phyloP scores from a whole-genome alignment of 208 protist genomes.

The Kentomonas sorsogonicus region DNA sequence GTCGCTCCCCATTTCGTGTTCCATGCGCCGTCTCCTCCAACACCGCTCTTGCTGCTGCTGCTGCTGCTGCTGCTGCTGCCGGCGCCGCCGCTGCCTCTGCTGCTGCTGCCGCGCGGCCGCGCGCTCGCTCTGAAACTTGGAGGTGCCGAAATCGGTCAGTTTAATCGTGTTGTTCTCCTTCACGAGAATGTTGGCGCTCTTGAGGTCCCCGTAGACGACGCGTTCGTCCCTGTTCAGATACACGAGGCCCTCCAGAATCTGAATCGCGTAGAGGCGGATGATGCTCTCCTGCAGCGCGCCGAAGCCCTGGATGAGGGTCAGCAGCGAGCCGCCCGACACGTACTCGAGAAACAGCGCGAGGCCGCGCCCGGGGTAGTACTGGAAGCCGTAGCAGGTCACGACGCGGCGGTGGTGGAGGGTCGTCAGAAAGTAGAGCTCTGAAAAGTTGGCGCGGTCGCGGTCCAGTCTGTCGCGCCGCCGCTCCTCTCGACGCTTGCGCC shows the following conservation, averaged over 20 bases:
- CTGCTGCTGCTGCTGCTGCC: too few relatives aligned
- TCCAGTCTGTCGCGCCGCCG: too few relatives aligned
- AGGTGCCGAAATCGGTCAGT: constrained; percentile 90
- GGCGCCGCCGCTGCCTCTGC: constrained; percentile 5
- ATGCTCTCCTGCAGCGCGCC: constrained; percentile 81
- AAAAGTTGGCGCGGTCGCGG: too few relatives aligned
- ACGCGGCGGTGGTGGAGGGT: constrained; percentile 72
- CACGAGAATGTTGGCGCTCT: constrained; percentile 84
- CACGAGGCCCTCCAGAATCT: constrained; percentile 82
- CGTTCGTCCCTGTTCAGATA: constrained; percentile 61
- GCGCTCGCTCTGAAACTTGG: constrained; percentile 27
- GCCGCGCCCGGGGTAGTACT: constrained; percentile 29
- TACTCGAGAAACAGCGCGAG: constrained; percentile 89
- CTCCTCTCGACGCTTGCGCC: too few relatives aligned
- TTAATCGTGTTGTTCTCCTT: constrained; percentile 77
- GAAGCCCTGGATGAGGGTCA: constrained; percentile 79
- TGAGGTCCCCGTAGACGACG: constrained; percentile 84
- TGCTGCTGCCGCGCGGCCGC: constrained; percentile 6
- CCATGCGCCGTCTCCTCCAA: neutral
- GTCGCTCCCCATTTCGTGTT: neutral
- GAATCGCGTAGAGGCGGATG: constrained; percentile 75
- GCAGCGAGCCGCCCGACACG: constrained; percentile 80
- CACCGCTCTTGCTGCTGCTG: neutral
- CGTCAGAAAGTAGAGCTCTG: constrained; percentile 74
- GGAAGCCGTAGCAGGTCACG: constrained; percentile 78